These are phyloP conservation scores for Erigeron canadensis DNA, from an alignment of 129 eudicot genomes.

Conservation along the genomic window DNA sequence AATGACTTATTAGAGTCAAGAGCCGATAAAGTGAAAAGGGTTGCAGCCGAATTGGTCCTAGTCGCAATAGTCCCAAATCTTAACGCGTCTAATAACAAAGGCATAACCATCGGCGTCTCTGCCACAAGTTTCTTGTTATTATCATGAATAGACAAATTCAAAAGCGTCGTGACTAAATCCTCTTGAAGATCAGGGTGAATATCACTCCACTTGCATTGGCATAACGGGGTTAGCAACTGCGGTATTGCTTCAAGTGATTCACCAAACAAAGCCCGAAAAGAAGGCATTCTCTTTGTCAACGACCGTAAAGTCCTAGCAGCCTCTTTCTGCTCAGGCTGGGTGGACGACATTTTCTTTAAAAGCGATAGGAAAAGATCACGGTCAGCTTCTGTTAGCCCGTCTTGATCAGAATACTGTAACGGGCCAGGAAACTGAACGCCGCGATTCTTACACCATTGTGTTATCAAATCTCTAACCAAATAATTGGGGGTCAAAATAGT, in stretches of 20 bases:
- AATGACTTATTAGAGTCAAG: constrained; percentile 79
- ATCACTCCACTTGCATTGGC: constrained; percentile 43
- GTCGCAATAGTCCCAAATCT: constrained; percentile 71
- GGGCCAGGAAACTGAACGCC: constrained; percentile 69
- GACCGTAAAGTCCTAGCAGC: constrained; percentile 78
- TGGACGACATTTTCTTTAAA: constrained; percentile 63
- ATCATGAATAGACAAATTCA: constrained; percentile 89
- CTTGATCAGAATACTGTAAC: constrained; percentile 47
- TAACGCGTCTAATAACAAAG: constrained; percentile 67
- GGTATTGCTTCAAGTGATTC: constrained; percentile 67
- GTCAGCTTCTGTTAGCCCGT: constrained; percentile 58
- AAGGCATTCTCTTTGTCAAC: constrained; percentile 75
- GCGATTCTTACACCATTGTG: constrained; percentile 73
- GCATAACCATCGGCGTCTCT: constrained; percentile 75
- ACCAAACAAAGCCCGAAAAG: constrained; percentile 83
- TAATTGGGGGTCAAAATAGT: constrained; percentile 72
- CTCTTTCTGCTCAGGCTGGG: constrained; percentile 67
- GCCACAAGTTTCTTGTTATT: constrained; percentile 92
- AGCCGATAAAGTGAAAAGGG: constrained; percentile 90
- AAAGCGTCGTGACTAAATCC: constrained; percentile 77
- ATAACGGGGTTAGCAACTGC: constrained; percentile 58
- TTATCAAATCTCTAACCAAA: constrained; percentile 74
- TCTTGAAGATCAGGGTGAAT: constrained; percentile 77
- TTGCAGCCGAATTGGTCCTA: constrained; percentile 84
- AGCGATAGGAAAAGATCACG: constrained; percentile 54